Evolutionary conservation across 2,329 filamentous ascomycete species (phyloP), one percentile per base, ranked within the genome.

Genomic region (Fusarium bulbicola): DNA sequence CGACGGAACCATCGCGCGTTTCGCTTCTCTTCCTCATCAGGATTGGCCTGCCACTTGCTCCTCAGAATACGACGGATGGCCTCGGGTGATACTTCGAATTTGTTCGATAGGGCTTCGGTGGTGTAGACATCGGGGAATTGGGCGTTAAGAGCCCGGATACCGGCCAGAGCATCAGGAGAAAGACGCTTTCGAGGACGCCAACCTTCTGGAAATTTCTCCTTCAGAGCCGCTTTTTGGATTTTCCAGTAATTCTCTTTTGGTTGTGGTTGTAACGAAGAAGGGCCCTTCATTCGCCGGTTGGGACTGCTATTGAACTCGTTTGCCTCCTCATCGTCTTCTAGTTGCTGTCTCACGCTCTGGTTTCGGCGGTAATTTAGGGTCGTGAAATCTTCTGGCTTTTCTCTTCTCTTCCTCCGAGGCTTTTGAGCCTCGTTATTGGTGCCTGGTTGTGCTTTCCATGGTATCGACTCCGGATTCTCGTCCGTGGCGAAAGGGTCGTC

Each of bases 151-250:
- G 93, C 92, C 46, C 95, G 91, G 75, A 99, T 97, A 46, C 95
- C 95, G n/a, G 93, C 92, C 37, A 98, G 86, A 2, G 95, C 94
- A 81, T 98, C 95, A 0, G 96, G 96, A 1, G 96, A 98, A 15
- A 99, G 87, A 66, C 92, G 92, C 82, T 97, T 98, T 54, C 89
- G 88, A 36, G 96, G 95, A 34, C 88, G 87, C 95, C 95, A 99
- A 15, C 92, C 90, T 13, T 92, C 89, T 4, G 90, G 90, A 73
- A 98, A 96, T 79, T 98, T 99, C 68, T 89, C 82, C 76, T 91
- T 89, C 40, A 97, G 82, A 0, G 91, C 92, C 4, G 84, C 84
- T 80, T 97, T 98, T 74, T 98, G 92, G 20, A 89, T 81, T 79
- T 89, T 87, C 96, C 96, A 98, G 7, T 78, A 67, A 72, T 91